Evolutionary conservation across 768 basidiomycete genomes (phyloP).

Genomic region (Grammothele lineata): DNA sequence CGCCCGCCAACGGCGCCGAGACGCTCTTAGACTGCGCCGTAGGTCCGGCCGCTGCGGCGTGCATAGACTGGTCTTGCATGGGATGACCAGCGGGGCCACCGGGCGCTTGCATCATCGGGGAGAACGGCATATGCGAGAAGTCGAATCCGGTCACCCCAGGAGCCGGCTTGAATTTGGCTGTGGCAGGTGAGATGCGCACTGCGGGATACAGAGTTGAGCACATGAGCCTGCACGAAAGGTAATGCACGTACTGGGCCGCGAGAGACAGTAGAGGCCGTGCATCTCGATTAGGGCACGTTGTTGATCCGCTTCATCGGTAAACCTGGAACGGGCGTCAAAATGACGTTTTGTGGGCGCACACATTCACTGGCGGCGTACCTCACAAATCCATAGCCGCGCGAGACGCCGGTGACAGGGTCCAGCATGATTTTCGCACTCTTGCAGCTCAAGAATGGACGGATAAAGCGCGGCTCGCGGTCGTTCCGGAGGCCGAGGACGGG

Average conservation of each 20-base stretch:
- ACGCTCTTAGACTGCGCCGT: conserved; percentile 55
- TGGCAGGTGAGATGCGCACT: conserved; percentile 92
- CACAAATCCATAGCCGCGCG: conserved; percentile 90
- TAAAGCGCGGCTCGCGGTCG: conserved; percentile 85
- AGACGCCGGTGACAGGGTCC: conserved; percentile 84
- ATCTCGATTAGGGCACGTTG: conserved; percentile 88
- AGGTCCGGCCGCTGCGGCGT: conserved; percentile 30
- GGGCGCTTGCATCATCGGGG: conserved; percentile 22
- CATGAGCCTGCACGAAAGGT: background rate
- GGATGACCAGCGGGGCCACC: conserved; percentile 44
- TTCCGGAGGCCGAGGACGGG: conserved; percentile 81
- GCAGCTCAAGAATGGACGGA: conserved; percentile 84
- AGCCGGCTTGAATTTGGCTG: conserved; percentile 77
- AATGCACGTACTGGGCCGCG: conserved; percentile 70
- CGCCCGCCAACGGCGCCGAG: conserved; percentile 61
- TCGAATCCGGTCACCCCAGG: conserved; percentile 32
- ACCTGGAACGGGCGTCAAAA: conserved; percentile 42
- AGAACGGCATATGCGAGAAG: conserved; percentile 42
- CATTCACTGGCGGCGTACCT: conserved; percentile 42
- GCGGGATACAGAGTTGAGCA: conserved; percentile 22
- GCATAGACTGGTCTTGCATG: conserved; percentile 15
- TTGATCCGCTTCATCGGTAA: conserved; percentile 85
- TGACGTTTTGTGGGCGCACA: background rate
- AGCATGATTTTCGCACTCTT: conserved; percentile 96
- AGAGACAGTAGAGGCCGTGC: conserved; percentile 87